Evolutionary conservation across 2,329 filamentous ascomycete species (phyloP).

Genomic region (Fusarium subglutinans): DNA sequence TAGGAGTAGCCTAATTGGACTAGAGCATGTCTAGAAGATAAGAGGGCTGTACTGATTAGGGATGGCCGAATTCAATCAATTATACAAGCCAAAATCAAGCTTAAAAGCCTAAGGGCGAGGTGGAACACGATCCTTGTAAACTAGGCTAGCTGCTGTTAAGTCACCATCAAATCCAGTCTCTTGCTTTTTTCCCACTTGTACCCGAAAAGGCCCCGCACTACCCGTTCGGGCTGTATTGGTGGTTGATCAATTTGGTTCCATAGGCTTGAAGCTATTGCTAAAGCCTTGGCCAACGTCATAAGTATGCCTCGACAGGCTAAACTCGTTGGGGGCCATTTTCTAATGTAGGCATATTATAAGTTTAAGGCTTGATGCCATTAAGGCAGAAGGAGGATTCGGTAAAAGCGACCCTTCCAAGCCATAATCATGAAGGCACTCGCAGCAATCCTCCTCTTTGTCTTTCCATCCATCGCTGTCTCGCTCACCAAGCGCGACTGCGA

Average conservation of each 20-base stretch:
- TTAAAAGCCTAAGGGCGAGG: background rate
- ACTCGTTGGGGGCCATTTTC: background rate
- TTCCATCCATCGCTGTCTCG: fast-evolving
- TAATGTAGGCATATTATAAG: background rate
- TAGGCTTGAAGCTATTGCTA: background rate
- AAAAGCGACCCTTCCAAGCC: too few relatives aligned
- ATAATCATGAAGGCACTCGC: fast-evolving
- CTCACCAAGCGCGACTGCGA: background rate
- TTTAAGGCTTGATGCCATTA: fast-evolving
- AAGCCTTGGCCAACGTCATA: background rate
- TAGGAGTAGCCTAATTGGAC: fast-evolving
- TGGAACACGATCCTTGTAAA: background rate
- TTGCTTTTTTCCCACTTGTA: background rate
- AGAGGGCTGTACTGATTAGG: fast-evolving
- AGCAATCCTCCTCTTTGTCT: too few relatives aligned
- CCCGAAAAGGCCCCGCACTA: background rate
- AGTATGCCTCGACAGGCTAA: background rate
- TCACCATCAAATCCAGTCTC: background rate
- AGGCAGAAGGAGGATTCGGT: fast-evolving
- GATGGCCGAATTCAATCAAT: background rate
- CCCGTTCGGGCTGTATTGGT: too few relatives aligned
- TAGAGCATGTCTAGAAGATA: too few relatives aligned
- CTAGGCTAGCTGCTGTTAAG: fast-evolving
- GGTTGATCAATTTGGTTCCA: background rate
- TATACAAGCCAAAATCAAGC: background rate